Base-by-base conservation (phyloP, 2,329 filamentous ascomycete genomes). In the Colletotrichum eremochloae region DNA sequence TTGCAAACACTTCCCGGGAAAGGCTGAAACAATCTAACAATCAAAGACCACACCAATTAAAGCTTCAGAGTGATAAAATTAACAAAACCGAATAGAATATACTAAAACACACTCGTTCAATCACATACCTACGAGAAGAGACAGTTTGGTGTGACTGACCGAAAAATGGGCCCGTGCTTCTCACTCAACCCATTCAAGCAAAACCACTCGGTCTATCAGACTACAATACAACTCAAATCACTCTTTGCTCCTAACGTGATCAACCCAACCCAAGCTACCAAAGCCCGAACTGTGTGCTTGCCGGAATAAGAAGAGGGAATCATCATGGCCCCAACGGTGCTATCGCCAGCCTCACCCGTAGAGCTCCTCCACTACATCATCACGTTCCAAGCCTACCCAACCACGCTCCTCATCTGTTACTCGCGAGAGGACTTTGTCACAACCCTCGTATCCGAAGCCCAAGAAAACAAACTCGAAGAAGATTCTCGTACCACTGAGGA, bases 361-460 rank as follows among this genome's bases (percentile, higher is more conserved):
- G 86, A 92, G 76, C 84, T 97, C 56, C 85, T 97, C 60, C 84
- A 87, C 64, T 87, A 91, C 78, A 81, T 96, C 64, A 81, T 96
- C 65, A 80, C 87, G 5, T 81, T 85, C 50, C 86, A 91, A 71
- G 76, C 80, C 4, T 80, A 88, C 67, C 89, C 89, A 2, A 92
- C 91, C 0, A 92, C 90, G 0, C 81, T 97, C 57, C 81, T 97
- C 71, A 83, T 97, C 74, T 95, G 94, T 80, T 90, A 88, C 20
- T 85, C 89, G 0, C 89, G 88, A 70, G 82, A 87, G 0, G 85
- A 86, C 2, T 97, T 97, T 77, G 80, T 95, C 14, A 79, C 85
- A 2, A 84, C 90, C 29, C 83, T 96, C 29, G 77, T 84, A 15
- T 57, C 55, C 18, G 86, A 90, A 38, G 78, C 90, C 58, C 74